These are phyloP conservation scores for Blastocladiella britannica DNA, from an alignment of 192 early-diverging fungal species.

Conservation along the genomic window DNA sequence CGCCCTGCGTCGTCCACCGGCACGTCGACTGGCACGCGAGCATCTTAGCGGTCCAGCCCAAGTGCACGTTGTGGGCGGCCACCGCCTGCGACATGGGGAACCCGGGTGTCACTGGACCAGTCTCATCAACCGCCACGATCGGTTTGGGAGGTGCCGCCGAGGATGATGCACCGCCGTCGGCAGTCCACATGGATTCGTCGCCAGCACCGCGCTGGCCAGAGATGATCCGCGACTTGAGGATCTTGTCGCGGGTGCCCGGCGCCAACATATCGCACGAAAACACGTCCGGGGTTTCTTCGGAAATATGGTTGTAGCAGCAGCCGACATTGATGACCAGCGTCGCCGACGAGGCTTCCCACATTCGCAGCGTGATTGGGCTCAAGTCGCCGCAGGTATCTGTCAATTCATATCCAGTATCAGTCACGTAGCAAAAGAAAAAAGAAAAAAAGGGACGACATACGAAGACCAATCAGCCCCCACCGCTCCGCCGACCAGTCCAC, in stretches of 20 bases:
- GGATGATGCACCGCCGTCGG: too few relatives aligned
- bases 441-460: not conserved
- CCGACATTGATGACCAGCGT: constrained; percentile 42
- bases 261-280: not conserved
- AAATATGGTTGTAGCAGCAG: constrained; percentile 71
- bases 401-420: constrained; percentile 18
- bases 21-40: constrained; percentile 59
- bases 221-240: constrained; percentile 3
- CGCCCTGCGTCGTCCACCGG: constrained; percentile 43
- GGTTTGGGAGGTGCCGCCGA: too few relatives aligned
- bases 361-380: constrained; percentile 42
- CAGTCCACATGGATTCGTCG: too few relatives aligned
- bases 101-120: too few relatives aligned
- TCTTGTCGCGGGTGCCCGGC: not conserved
- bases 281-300: constrained; percentile 16
- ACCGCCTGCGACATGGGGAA: constrained; percentile 20
- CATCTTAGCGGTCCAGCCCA: constrained; percentile 44
- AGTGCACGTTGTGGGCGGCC: constrained; percentile 8
- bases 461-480: constrained; percentile 5
- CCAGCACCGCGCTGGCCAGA: constrained; percentile 7
- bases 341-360: constrained; percentile 34
- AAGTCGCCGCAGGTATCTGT: constrained; percentile 72
- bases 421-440: constrained; percentile 1
- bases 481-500: constrained; percentile 10
- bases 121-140: constrained; percentile 1